Conservation (phyloP, 2,329 filamentous ascomycete species). For the Xylaria sp. region DNA sequence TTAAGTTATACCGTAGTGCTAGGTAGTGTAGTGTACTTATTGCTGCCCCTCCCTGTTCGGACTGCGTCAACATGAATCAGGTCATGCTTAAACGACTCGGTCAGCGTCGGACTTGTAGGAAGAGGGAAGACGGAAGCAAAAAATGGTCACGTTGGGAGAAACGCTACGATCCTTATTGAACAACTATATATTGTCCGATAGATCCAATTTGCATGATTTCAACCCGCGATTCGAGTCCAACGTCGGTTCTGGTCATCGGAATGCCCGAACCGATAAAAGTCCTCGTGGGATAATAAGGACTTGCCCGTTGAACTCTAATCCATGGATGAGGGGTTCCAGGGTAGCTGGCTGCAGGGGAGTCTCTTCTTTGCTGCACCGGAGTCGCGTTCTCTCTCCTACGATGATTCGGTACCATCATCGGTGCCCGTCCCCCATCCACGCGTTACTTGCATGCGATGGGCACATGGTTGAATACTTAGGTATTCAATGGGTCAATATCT, state of each 20-base stretch:
- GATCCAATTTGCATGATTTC: not conserved
- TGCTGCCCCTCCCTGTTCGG: constrained; percentile 16
- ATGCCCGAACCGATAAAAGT: not conserved
- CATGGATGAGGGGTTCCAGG: not conserved
- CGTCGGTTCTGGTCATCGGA: not conserved
- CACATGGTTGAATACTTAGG: not conserved
- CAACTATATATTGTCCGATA: not conserved
- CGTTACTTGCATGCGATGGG: constrained; percentile 15
- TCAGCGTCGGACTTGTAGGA: constrained; percentile 24
- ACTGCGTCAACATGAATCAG: constrained; percentile 25
- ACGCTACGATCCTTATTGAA: not conserved
- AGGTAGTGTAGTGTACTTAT: not conserved
- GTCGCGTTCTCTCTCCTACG: not conserved
- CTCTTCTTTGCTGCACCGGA: not conserved
- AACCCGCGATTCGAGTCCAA: not conserved
- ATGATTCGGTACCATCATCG: not conserved
- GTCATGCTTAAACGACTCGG: constrained; percentile 24
- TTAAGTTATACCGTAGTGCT: not conserved
- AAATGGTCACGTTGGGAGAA: not conserved
- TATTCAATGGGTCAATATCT: not conserved
- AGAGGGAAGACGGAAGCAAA: not conserved
- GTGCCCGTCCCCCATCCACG: not conserved
- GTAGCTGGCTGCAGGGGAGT: not conserved
- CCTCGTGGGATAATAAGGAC: not conserved
- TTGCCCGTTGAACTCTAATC: not conserved